Base-by-base conservation (phyloP, 768 basidiomycete species). In the Amanita pallidorosea region DNA sequence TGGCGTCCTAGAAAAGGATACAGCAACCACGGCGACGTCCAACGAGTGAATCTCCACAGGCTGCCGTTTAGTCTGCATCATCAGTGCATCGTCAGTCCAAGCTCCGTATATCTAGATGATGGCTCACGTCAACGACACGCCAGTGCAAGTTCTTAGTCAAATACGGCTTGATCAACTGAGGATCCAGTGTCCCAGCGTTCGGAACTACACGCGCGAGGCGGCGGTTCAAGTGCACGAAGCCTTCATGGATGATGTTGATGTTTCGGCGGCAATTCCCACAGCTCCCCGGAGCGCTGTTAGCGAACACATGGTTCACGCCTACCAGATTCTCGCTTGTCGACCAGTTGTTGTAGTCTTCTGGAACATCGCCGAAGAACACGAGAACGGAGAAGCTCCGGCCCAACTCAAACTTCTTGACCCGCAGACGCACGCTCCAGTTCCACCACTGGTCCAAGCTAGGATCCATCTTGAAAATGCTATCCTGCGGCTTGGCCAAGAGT, bases 361-460 rank as follows among this genome's bases (percentile, higher is more conserved):
- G 70, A 13, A 69, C 67, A 3, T 52, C 53, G 2, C 73, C 76
- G 5, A 79, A 60, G 70, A 78, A 78, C 46, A 79, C 53, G 17
- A 71, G 57, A 23, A 78, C 63, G n/a, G 62, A 60, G 57, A 73
- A 77, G 59, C 70, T 71, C 3, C 61, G 49, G 3, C 68, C 69
- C 31, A 75, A 55, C 53, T 70, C 74, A 57, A 64, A 70, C 54
- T 74, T 70, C 60, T 71, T 67, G 57, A 67, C 59, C 18, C 61
- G 60, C 40, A 76, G 63, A 34, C 71, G 68, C 5, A 62, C 71
- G 0, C 69, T 63, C 75, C 75, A 77, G 22, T 76, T 73, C 51
- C 56, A 64, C 40, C 62, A 34, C 3, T 57, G 25, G 7, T 50
- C 27, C 7, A 51, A 43, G 13, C 12, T 38, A 9, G 13, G 38